phyloP scores from a whole-genome alignment of 2,329 filamentous ascomycete species.

The Fusarium temperatum region DNA sequence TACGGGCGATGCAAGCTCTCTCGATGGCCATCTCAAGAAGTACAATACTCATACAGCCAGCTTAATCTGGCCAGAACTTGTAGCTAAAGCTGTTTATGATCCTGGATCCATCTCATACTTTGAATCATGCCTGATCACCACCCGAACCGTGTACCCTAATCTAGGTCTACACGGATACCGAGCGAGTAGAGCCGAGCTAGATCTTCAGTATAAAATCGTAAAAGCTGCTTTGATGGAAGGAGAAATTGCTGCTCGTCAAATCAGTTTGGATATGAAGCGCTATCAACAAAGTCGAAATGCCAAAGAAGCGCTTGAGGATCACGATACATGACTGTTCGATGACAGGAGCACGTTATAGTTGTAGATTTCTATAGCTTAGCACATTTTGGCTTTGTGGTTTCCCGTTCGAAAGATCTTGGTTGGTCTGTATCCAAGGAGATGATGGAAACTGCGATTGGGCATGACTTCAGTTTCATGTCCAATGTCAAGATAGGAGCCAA shows the following conservation, averaged over 20 bases:
- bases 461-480: not conserved
- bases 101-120: not conserved
- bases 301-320: not conserved
- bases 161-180: too few relatives aligned
- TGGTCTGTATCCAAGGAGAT: not conserved
- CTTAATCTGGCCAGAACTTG: not conserved
- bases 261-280: not conserved
- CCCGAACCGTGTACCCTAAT: too few relatives aligned
- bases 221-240: not conserved
- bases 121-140: not conserved
- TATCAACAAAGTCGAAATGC: not conserved
- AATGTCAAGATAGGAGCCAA: not conserved
- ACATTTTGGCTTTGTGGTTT: not conserved
- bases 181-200: not conserved
- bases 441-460: not conserved
- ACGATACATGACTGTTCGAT: not conserved
- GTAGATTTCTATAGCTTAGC: not conserved
- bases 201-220: not conserved
- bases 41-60: not conserved
- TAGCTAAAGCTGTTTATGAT: not conserved
- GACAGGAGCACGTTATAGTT: not conserved
- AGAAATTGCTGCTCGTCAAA: not conserved
- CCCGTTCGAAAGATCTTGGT: not conserved
- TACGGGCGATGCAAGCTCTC: not conserved
- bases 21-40: too few relatives aligned